phyloP scores from a whole-genome alignment of 768 basidiomycete genomes.

The Kwoniella mangroviensis region DNA sequence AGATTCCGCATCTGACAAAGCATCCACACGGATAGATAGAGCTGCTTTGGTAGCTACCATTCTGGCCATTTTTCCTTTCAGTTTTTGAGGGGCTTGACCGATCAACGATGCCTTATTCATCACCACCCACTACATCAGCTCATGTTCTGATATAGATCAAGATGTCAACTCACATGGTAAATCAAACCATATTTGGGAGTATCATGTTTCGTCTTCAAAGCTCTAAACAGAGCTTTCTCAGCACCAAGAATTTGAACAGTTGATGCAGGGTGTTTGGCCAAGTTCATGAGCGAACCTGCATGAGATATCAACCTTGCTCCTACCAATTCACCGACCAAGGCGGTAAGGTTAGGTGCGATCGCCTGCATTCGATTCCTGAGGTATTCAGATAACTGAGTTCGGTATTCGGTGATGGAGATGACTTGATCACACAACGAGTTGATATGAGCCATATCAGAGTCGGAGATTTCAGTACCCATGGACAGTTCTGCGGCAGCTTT shows the following conservation, averaged over 20 bases:
- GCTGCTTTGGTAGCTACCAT: slow-evolving; percentile 99
- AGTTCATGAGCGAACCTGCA: slow-evolving; percentile 60
- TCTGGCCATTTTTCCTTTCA: slow-evolving; percentile 99
- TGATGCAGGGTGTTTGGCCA: slow-evolving; percentile 62
- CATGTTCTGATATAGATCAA: background rate
- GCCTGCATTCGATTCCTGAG: slow-evolving; percentile 97
- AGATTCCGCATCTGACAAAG: slow-evolving; percentile 86
- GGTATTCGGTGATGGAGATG: slow-evolving; percentile 93
- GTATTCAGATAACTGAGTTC: slow-evolving; percentile 93
- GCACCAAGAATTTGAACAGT: slow-evolving; percentile 63
- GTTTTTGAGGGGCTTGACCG: slow-evolving; percentile 94
- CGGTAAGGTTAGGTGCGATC: slow-evolving; percentile 94
- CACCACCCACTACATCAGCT: slow-evolving; percentile 8
- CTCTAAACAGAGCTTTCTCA: slow-evolving; percentile 62
- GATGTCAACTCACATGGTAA: slow-evolving; percentile 73
- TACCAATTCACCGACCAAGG: slow-evolving; percentile 77
- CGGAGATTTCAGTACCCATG: slow-evolving; percentile 99
- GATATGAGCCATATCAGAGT: slow-evolving; percentile 95
- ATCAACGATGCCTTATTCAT: slow-evolving; percentile 79
- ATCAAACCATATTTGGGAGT: slow-evolving; percentile 93
- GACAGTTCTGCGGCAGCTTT: slow-evolving; percentile 97
- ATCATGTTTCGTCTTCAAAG: slow-evolving; percentile 63
- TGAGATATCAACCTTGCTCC: slow-evolving; percentile 73
- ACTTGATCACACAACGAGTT: slow-evolving; percentile 97
- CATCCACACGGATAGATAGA: slow-evolving; percentile 95